These are phyloP conservation scores for Daldinia bambusicola DNA, from an alignment of 495 filamentous ascomycete species.

Conservation along the genomic window DNA sequence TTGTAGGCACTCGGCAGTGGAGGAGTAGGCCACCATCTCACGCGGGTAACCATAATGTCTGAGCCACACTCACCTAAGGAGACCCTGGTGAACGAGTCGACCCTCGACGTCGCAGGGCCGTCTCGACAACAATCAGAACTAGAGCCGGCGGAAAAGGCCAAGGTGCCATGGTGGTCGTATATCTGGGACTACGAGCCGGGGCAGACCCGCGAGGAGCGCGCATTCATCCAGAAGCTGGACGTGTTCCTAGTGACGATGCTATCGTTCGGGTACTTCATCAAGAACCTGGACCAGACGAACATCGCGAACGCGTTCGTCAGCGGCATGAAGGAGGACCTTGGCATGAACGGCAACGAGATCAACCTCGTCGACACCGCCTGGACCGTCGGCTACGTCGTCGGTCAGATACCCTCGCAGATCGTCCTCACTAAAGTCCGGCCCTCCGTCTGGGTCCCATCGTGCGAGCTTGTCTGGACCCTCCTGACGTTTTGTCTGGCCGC, in stretches of 20 bases:
- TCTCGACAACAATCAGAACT: slow-evolving; percentile 8
- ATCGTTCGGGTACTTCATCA: slow-evolving; percentile 57
- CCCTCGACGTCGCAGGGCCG: slow-evolving; percentile 11
- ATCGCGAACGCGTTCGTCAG: slow-evolving; percentile 56
- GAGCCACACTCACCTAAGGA: slow-evolving; percentile 30
- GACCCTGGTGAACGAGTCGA: slow-evolving; percentile 24
- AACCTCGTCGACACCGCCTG: slow-evolving; percentile 49
- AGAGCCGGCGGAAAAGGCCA: slow-evolving; percentile 13
- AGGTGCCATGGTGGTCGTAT: slow-evolving; percentile 44
- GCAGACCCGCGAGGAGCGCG: slow-evolving; percentile 40
- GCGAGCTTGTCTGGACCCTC: slow-evolving; percentile 52
- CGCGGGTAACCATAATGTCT: slow-evolving; percentile 17
- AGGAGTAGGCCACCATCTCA: neutral
- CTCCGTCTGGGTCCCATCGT: slow-evolving; percentile 59
- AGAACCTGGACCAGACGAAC: slow-evolving; percentile 55
- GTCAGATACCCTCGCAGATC: slow-evolving; percentile 52
- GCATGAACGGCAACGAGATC: slow-evolving; percentile 48
- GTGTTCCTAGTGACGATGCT: slow-evolving; percentile 52
- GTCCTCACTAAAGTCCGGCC: slow-evolving; percentile 56
- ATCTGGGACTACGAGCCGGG: slow-evolving; percentile 46
- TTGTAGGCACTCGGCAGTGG: neutral
- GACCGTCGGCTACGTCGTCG: slow-evolving; percentile 53
- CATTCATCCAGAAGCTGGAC: slow-evolving; percentile 46
- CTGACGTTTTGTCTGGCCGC: slow-evolving; percentile 50
- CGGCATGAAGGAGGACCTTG: slow-evolving; percentile 52